Conservation (phyloP, 2,329 filamentous ascomycete species). For the Aspergillus neoniger region DNA sequence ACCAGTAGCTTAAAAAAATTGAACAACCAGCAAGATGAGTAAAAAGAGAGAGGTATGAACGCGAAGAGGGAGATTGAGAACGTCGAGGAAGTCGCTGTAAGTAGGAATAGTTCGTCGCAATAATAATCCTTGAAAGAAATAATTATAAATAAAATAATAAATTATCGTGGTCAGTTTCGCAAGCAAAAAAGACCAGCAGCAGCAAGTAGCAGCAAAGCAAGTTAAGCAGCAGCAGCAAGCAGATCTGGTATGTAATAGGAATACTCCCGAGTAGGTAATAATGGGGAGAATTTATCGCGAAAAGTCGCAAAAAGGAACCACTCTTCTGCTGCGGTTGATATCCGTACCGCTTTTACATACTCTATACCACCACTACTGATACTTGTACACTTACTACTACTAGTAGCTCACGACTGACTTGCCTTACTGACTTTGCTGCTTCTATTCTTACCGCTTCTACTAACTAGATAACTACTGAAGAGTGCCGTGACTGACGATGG, state of each 20-base stretch:
- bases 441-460: too few relatives aligned
- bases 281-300: background rate
- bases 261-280: background rate
- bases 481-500: too few relatives aligned
- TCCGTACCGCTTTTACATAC: too few relatives aligned
- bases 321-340: too few relatives aligned
- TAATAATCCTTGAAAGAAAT: conserved; percentile 4
- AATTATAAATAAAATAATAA: conserved; percentile 5
- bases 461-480: too few relatives aligned
- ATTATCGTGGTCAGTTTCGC: conserved; percentile 2
- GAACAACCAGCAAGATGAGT: conserved; percentile 1
- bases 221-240: background rate
- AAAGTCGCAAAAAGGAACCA: background rate
- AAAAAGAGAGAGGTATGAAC: background rate
- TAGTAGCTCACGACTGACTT: too few relatives aligned
- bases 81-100: conserved; percentile 7
- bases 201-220: background rate
- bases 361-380: too few relatives aligned
- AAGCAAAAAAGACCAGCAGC: background rate
- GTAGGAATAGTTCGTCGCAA: conserved; percentile 13
- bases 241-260: conserved; percentile 1
- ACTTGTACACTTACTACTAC: too few relatives aligned
- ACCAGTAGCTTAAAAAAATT: background rate
- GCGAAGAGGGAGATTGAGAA: background rate
- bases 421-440: too few relatives aligned